These are phyloP conservation scores for Brasenia schreberi DNA, from an alignment of 164 flowering plant genomes.

Conservation along the genomic window DNA sequence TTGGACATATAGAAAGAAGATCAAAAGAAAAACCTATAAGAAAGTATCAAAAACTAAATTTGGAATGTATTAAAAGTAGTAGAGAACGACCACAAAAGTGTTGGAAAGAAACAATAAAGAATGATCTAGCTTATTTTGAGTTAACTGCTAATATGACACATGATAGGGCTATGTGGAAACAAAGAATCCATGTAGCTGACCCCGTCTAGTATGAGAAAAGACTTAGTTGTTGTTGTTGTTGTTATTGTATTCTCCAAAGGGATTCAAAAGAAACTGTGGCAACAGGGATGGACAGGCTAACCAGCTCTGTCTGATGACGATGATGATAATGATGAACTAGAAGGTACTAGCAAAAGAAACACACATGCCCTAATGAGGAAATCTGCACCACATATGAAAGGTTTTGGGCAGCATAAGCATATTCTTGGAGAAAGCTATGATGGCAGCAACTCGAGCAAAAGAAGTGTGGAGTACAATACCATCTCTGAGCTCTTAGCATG, in stretches of 20 bases:
- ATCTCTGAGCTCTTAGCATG: slow-evolving; percentile 16
- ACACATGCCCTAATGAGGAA: slow-evolving; percentile 45
- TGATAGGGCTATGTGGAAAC: no score
- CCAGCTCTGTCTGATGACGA: slow-evolving; percentile 74
- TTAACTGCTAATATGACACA: no score
- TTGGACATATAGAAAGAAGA: no score
- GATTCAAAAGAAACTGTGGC: slow-evolving; percentile 54
- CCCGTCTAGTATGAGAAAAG: no score
- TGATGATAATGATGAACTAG: slow-evolving; percentile 65
- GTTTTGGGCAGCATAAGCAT: slow-evolving; percentile 28
- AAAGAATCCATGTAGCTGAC: no score
- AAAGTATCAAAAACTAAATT: no score
- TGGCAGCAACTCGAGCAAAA: slow-evolving; percentile 17
- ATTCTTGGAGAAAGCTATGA: slow-evolving; percentile 19
- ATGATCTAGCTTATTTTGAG: no score
- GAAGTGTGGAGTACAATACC: slow-evolving; percentile 6
- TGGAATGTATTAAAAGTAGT: no score
- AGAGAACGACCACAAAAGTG: no score
- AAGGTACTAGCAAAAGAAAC: slow-evolving; percentile 29
- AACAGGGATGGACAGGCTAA: slow-evolving; percentile 69
- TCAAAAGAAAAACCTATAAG: no score
- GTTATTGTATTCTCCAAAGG: slow-evolving; percentile 80
- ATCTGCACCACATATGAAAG: slow-evolving; percentile 40
- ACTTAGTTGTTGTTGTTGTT: no score
- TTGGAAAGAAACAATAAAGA: no score